Evolutionary conservation across 306 rosid genomes (phyloP).

Genomic region (Rosa persica): DNA sequence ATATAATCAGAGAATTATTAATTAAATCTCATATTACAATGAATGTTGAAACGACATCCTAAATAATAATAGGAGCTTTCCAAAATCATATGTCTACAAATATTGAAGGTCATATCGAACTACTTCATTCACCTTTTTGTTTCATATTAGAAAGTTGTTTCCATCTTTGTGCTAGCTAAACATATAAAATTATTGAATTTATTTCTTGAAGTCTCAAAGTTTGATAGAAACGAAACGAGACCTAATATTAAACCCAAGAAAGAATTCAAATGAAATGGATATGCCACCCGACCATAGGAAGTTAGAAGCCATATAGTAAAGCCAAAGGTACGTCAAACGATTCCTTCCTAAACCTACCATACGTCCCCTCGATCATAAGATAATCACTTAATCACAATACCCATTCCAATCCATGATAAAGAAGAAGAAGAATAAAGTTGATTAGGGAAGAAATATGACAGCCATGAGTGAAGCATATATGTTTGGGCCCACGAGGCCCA

Average conservation of each 20-base stretch:
- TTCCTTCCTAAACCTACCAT: background rate
- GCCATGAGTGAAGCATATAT: background rate
- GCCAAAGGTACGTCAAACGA: background rate
- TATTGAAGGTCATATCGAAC: too few relatives aligned
- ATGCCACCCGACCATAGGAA: background rate
- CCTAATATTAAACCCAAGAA: background rate
- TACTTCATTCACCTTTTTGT: too few relatives aligned
- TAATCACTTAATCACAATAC: background rate
- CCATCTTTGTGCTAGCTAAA: too few relatives aligned
- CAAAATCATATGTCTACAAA: too few relatives aligned
- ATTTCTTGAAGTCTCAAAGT: too few relatives aligned
- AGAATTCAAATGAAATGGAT: background rate
- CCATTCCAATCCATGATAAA: background rate
- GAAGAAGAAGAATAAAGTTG: background rate
- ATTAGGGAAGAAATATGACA: background rate
- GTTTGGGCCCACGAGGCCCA: conserved; percentile 11
- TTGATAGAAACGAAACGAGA: background rate
- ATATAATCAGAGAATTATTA: too few relatives aligned
- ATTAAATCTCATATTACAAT: too few relatives aligned
- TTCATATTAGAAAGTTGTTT: too few relatives aligned
- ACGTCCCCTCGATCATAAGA: background rate
- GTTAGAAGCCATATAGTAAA: background rate
- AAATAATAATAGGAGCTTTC: too few relatives aligned
- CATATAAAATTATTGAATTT: too few relatives aligned
- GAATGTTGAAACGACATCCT: too few relatives aligned